A percentile compares a stretch with the other conserved stretches of the same genome.
Evolutionary conservation across 1,139 yeast species (phyloP).

Genomic region (Hyphopichia burtonii): DNA sequence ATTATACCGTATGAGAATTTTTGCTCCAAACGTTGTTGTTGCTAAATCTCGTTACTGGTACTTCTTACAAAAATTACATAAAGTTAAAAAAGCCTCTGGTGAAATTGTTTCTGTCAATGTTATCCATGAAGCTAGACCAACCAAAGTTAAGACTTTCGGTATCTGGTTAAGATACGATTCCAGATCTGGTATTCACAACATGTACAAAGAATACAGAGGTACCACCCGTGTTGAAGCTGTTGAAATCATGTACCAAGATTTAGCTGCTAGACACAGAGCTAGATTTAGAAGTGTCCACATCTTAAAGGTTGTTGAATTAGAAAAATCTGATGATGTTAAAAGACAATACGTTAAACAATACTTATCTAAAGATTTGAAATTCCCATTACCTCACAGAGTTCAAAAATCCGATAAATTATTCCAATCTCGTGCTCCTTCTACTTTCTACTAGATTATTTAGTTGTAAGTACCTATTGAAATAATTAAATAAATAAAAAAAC

Average conservation of each 20-base stretch:
- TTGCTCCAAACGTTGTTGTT: constrained; percentile 98
- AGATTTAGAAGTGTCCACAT: constrained; percentile 99
- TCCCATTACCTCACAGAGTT: constrained; percentile 99
- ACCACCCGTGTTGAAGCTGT: constrained; percentile 99
- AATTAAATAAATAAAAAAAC: background rate
- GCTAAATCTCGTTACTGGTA: constrained; percentile 99
- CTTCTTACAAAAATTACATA: constrained; percentile 98
- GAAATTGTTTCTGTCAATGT: constrained; percentile 93
- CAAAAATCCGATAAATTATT: constrained; percentile 85
- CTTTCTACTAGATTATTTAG: constrained; percentile 70
- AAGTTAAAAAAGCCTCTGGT: constrained; percentile 99
- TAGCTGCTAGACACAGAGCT: constrained; percentile 99
- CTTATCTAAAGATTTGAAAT: constrained; percentile 92
- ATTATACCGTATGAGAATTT: constrained; percentile 99
- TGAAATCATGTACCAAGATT: constrained; percentile 97
- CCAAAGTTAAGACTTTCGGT: constrained; percentile 99
- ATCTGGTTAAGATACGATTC: constrained; percentile 99
- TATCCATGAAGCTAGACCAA: constrained; percentile 94
- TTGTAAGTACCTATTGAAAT: background rate
- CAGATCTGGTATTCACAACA: constrained; percentile 99
- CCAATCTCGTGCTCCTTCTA: constrained; percentile 93
- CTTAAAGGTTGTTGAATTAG: constrained; percentile 98
- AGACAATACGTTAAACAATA: constrained; percentile 99
- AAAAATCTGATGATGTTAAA: constrained; percentile 96
- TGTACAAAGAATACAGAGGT: constrained; percentile 99